These are phyloP conservation scores for Eucalyptus regnans DNA, from an alignment of 345 rosid species.

Conservation along the genomic window DNA sequence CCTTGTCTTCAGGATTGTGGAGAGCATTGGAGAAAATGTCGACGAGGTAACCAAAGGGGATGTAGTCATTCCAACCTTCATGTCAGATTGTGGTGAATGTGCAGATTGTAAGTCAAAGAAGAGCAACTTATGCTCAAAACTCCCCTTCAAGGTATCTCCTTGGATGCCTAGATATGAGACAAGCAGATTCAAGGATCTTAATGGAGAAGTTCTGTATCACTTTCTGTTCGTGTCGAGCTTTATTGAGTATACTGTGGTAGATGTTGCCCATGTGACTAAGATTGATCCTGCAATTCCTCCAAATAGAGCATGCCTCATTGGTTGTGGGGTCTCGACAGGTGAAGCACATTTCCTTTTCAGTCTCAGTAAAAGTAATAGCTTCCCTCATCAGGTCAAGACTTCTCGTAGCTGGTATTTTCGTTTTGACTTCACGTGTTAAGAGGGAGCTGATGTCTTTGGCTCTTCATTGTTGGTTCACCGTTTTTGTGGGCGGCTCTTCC, in stretches of 20 bases:
- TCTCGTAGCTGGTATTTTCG: background rate
- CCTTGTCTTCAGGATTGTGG: slow-evolving; percentile 40
- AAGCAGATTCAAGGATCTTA: slow-evolving; percentile 68
- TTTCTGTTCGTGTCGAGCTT: slow-evolving; percentile 75
- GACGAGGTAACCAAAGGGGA: slow-evolving; percentile 51
- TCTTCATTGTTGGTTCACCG: background rate
- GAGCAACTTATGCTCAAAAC: slow-evolving; percentile 66
- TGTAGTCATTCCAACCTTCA: slow-evolving; percentile 51
- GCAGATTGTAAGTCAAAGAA: slow-evolving; percentile 53
- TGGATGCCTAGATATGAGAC: slow-evolving; percentile 73
- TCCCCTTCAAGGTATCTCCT: slow-evolving; percentile 59
- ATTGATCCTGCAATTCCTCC: slow-evolving; percentile 60
- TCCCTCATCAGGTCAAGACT: background rate
- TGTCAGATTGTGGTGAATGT: slow-evolving; percentile 72
- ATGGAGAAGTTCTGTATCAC: slow-evolving; percentile 55
- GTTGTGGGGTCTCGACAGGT: slow-evolving; percentile 93
- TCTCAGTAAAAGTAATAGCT: background rate
- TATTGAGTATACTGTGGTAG: slow-evolving; percentile 65
- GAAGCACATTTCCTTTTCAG: background rate
- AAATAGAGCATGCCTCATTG: slow-evolving; percentile 65
- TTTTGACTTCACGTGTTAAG: background rate
- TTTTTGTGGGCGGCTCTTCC: background rate
- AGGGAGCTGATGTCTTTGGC: background rate
- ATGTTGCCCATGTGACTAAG: slow-evolving; percentile 53
- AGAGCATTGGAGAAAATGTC: slow-evolving; percentile 80